These are phyloP conservation scores for Penicillium occitanis DNA, from an alignment of 2,329 filamentous ascomycete species.

Conservation along the genomic window DNA sequence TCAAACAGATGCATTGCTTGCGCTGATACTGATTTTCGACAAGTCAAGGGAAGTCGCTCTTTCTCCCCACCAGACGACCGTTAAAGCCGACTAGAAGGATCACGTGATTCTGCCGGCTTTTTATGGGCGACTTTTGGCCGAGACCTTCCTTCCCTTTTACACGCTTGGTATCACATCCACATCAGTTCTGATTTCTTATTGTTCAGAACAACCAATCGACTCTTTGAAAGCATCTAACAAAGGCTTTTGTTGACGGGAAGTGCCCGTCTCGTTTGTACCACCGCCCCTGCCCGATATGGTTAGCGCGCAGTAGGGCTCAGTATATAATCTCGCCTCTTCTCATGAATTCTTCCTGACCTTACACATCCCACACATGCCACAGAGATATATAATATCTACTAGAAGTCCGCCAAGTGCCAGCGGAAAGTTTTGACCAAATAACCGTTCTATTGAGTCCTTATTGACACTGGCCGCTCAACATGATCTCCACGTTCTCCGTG, in stretches of 20 bases:
- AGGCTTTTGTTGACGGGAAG: too few relatives aligned
- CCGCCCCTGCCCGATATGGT: neutral
- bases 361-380: neutral
- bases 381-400: neutral
- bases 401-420: neutral
- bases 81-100: neutral
- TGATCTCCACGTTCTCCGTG: neutral
- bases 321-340: neutral
- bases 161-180: too few relatives aligned
- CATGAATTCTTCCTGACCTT: neutral
- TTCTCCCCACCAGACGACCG: neutral
- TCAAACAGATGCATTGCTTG: slow-evolving; percentile 6
- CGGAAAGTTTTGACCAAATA: neutral
- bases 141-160: neutral
- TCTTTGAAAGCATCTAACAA: too few relatives aligned
- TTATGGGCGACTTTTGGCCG: neutral
- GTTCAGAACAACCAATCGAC: too few relatives aligned
- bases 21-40: neutral
- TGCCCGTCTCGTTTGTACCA: neutral
- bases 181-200: too few relatives aligned
- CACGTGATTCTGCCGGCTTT: slow-evolving; percentile 3
- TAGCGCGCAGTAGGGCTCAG: neutral
- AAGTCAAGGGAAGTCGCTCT: neutral
- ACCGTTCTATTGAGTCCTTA: neutral
- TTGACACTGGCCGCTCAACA: neutral